These are phyloP conservation scores for Phragmites australis DNA, from an alignment of 176 grass and related monocot species.

Conservation along the genomic window DNA sequence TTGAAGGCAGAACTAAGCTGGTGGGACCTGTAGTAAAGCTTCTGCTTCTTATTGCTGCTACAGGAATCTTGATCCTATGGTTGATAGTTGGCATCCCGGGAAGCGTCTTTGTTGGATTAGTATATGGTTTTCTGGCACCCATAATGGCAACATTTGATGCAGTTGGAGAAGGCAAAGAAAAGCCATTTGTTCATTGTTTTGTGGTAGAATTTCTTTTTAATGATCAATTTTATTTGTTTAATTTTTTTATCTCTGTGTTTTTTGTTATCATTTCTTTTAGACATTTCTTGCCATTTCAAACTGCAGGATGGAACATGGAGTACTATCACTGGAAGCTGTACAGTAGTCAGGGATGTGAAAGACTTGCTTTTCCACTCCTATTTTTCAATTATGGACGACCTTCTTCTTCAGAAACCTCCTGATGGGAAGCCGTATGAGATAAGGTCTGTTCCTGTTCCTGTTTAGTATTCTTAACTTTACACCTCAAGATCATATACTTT, in stretches of 20 bases:
- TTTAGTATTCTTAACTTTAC: constrained; percentile 14
- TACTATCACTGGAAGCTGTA: constrained; percentile 81
- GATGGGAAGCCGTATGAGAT: constrained; percentile 74
- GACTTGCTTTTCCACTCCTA: constrained; percentile 90
- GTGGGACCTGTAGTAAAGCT: constrained; percentile 84
- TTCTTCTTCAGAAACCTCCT: constrained; percentile 64
- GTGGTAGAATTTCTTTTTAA: constrained; percentile 52
- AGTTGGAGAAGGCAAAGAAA: constrained; percentile 91
- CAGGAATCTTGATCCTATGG: constrained; percentile 65
- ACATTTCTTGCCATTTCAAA: constrained; percentile 20
- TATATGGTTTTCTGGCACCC: constrained; percentile 91
- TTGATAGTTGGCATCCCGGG: constrained; percentile 68
- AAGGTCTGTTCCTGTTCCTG: constrained; percentile 52
- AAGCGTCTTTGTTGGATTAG: constrained; percentile 63
- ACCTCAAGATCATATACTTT: constrained; percentile 3
- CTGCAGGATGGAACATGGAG: constrained; percentile 95
- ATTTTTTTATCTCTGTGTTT: neutral
- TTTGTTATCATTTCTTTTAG: constrained; percentile 21
- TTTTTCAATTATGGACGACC: constrained; percentile 92
- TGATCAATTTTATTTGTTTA: constrained; percentile 3
- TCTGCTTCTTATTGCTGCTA: constrained; percentile 66
- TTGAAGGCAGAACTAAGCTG: constrained; percentile 78
- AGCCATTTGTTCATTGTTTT: constrained; percentile 78
- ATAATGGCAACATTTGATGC: constrained; percentile 85
- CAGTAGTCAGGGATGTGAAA: constrained; percentile 87